These are phyloP conservation scores for Dictyostelium purpureum DNA, from an alignment of 78 protist species.

Conservation along the genomic window DNA sequence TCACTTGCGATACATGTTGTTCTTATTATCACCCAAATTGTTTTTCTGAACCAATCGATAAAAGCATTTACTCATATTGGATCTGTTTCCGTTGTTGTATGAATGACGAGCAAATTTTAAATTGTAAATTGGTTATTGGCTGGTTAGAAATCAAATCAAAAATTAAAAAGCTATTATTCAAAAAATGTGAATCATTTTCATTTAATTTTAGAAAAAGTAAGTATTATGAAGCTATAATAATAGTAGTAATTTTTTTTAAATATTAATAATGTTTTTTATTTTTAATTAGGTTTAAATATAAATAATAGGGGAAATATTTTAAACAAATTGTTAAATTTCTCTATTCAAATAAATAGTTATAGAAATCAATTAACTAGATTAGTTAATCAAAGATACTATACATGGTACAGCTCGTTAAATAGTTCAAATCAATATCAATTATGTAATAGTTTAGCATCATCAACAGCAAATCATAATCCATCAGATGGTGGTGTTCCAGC, in stretches of 20 bases:
- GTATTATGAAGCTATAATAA: no score
- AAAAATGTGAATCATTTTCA: conserved; percentile 64
- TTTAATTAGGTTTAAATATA: conserved; percentile 4
- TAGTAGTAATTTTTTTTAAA: background rate
- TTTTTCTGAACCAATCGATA: conserved; percentile 38
- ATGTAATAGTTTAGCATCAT: background rate
- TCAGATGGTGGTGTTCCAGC: background rate
- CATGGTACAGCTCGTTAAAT: conserved; percentile 30
- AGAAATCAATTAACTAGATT: conserved; percentile 21
- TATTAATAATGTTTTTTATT: background rate
- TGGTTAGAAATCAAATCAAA: conserved; percentile 66
- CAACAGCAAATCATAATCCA: background rate
- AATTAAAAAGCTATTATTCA: conserved; percentile 18
- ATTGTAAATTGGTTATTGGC: conserved; percentile 66
- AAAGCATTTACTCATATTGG: conserved; percentile 54
- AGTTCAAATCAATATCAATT: background rate
- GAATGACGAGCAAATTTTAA: conserved; percentile 36
- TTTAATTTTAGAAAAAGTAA: background rate
- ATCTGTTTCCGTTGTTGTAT: conserved; percentile 66
- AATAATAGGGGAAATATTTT: conserved; percentile 46
- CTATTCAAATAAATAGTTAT: conserved; percentile 13
- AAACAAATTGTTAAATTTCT: background rate
- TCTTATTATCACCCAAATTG: conserved; percentile 29
- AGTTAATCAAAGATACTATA: conserved; percentile 54
- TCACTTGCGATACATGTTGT: conserved; percentile 58